phyloP scores from a whole-genome alignment of 1,139 yeast species.

The Kodamaea sp. region DNA sequence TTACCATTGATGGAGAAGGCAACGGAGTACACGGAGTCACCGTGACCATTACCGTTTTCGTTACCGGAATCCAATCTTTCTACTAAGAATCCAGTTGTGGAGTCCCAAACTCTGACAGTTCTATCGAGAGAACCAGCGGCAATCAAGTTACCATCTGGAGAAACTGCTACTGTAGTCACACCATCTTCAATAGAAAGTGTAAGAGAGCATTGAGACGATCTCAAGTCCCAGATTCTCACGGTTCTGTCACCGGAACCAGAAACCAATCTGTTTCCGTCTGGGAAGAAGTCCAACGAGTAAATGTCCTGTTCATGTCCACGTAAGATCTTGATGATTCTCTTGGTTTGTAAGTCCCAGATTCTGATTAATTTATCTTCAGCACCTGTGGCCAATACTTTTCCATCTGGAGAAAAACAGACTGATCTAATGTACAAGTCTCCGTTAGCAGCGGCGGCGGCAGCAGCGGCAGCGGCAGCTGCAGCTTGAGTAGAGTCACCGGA shows the following conservation, averaged over 20 bases:
- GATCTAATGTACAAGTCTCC: constrained; percentile 92
- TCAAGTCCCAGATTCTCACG: constrained; percentile 95
- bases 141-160: constrained; percentile 90
- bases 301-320: constrained; percentile 98
- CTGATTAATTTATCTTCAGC: constrained; percentile 97
- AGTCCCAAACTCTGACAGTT: constrained; percentile 97
- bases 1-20: constrained; percentile 91
- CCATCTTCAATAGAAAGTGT: constrained; percentile 95
- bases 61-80: constrained; percentile 91
- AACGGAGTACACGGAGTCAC: constrained; percentile 94
- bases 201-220: constrained; percentile 85
- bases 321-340: constrained; percentile 83
- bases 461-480: constrained; percentile 24
- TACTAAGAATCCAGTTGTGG: constrained; percentile 87
- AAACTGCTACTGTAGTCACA: constrained; percentile 95
- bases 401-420: constrained; percentile 96
- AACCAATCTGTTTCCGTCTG: constrained; percentile 90
- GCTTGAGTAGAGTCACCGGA: constrained; percentile 16
- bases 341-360: constrained; percentile 91
- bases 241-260: constrained; percentile 97
- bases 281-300: constrained; percentile 93
- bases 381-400: constrained; percentile 93
- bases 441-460: constrained; percentile 46
- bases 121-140: constrained; percentile 97
- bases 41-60: constrained; percentile 89